Evolutionary conservation across 2,329 filamentous ascomycete species (phyloP).

Genomic region (Ophiostoma pallidulum): DNA sequence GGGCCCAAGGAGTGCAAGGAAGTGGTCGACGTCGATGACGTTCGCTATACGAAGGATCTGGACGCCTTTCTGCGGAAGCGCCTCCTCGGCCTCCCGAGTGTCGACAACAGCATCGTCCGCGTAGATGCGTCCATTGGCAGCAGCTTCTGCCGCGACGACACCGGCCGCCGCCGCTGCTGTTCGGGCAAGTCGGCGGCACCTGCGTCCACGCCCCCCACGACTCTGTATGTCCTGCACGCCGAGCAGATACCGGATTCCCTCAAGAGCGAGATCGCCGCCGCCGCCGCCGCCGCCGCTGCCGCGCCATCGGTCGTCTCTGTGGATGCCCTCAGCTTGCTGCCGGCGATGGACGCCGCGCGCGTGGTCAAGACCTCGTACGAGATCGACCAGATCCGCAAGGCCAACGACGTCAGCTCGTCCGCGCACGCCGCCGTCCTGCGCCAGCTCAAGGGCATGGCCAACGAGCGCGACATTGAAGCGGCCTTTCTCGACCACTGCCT

Average conservation of each 20-base stretch:
- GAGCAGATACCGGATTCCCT: conserved; percentile 20
- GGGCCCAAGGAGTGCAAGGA: conserved; percentile 50
- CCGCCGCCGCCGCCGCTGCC: background rate
- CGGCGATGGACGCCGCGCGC: conserved; percentile 69
- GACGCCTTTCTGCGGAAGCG: conserved; percentile 39
- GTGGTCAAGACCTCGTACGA: conserved; percentile 83
- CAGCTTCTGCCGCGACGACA: conserved; percentile 14
- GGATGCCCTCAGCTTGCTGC: conserved; percentile 46
- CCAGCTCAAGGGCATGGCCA: conserved; percentile 51
- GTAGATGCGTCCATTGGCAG: conserved; percentile 12
- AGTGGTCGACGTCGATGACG: conserved; percentile 61
- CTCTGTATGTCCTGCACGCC: conserved; percentile 36
- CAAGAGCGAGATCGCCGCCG: background rate
- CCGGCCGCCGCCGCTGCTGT: background rate
- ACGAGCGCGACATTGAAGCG: conserved; percentile 77
- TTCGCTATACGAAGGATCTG: conserved; percentile 46
- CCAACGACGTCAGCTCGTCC: conserved; percentile 67
- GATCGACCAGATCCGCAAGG: conserved; percentile 68
- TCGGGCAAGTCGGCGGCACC: background rate
- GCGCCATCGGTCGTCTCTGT: conserved; percentile 27
- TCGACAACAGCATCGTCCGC: background rate
- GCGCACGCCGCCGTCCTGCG: conserved; percentile 68
- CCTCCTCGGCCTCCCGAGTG: conserved; percentile 22
- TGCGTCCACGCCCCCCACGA: conserved; percentile 17
- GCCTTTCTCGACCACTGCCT: conserved; percentile 66